These are phyloP conservation scores for Penicillium fimorum DNA, from an alignment of 495 filamentous ascomycete species.

Conservation along the genomic window DNA sequence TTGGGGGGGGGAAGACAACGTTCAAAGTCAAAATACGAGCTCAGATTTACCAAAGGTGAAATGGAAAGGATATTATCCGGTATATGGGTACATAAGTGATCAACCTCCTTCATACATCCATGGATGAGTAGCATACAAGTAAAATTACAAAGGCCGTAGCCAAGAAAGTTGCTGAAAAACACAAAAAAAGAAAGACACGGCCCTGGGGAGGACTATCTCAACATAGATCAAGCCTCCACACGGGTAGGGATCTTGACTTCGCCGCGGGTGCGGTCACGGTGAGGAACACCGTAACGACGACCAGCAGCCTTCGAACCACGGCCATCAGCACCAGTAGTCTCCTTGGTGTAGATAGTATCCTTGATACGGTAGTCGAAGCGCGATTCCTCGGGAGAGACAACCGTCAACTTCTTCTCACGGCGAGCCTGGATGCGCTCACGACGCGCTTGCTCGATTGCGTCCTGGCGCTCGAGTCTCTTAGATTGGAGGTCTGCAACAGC, in stretches of 20 bases:
- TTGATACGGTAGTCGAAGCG: constrained; percentile 82
- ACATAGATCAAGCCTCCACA: constrained; percentile 47
- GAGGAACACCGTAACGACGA: constrained; percentile 67
- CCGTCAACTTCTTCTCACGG: constrained; percentile 38
- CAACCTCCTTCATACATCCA: constrained; percentile 20
- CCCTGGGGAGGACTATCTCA: not conserved
- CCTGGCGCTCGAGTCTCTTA: constrained; percentile 45
- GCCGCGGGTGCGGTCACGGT: constrained; percentile 69
- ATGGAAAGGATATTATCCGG: constrained; percentile 13
- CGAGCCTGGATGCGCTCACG: constrained; percentile 39
- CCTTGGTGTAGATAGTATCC: constrained; percentile 54
- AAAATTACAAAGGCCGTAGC: constrained; percentile 18
- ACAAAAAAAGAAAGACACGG: not conserved
- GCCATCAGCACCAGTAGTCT: constrained; percentile 61
- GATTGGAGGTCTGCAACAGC: constrained; percentile 40
- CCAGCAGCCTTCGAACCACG: constrained; percentile 56
- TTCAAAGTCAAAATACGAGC: too few relatives aligned
- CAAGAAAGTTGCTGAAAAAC: constrained; percentile 8
- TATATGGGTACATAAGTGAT: constrained; percentile 34
- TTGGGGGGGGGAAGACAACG: too few relatives aligned
- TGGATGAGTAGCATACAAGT: constrained; percentile 26
- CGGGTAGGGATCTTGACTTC: constrained; percentile 68
- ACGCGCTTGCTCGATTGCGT: constrained; percentile 37
- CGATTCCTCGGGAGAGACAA: constrained; percentile 49
- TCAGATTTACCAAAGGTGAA: not conserved